Base-by-base conservation (phyloP, 495 filamentous ascomycete genomes). In the Penicillium maclennaniae region DNA sequence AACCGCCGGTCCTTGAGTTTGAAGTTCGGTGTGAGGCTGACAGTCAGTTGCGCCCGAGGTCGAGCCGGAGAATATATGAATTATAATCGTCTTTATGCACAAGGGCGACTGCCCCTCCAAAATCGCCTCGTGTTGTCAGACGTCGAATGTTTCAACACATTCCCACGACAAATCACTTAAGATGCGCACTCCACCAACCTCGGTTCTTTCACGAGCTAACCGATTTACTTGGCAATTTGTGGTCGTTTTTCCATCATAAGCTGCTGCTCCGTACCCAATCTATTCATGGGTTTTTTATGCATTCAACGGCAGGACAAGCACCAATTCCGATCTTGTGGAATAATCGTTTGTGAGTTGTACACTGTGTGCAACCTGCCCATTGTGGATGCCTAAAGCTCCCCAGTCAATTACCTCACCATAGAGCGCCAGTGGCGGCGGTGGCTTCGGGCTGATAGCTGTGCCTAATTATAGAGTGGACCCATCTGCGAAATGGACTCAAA, bases 381-480 rank as follows among this genome's bases (percentile, higher is more conserved):
- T 14, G 10, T 31, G 27, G 27, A 31, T 31, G 31, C 31, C 31
- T 14, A 34, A 14, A 14, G 31, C 31, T 12, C 31, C 31, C 27
- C 9, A 8, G 31, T 14, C 10, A 12, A 34, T 34, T 9, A 34
- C 31, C 31, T 34, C 31, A 34, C 10, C 10, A 14, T 34, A 14
- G 10, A 34, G 31, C 31, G 31, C 8, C 8, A 9, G 31, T 12
- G 31, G 31, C 31, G 14, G 31, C 31, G 3, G 31, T 39, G 48
- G 15, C 7, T 23, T 23, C 23, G 5, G 39, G n/a, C n/a, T n/a
- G 8, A 12, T 36, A 16, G n/a, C 23, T 23, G 5, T 23, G 23
- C 5, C 48, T 50, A 50, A 50, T 43, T 50, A 43, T 50, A 50
- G 48, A 8, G n/a, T n/a, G 39, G 10, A 20, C 25, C 38, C 0